phyloP scores from a whole-genome alignment of 2,329 filamentous ascomycete species.

The Pyricularia sp. region DNA sequence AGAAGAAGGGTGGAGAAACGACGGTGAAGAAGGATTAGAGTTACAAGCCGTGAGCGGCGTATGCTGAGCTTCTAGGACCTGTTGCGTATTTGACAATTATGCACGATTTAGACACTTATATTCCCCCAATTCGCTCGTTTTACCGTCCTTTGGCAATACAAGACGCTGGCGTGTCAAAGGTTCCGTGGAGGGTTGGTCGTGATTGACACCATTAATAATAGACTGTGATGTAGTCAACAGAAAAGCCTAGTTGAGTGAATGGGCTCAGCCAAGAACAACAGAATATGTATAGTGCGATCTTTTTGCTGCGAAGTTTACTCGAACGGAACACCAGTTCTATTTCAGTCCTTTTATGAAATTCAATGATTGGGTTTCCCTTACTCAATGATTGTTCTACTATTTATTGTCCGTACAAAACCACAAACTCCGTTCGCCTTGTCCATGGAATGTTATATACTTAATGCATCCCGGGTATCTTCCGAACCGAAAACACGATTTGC shows the following conservation, averaged over 20 bases:
- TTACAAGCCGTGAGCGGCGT: background rate
- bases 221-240: background rate
- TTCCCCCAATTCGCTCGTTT: background rate
- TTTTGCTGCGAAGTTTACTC: background rate
- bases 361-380: background rate
- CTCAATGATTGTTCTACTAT: background rate
- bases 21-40: slow-evolving; percentile 3
- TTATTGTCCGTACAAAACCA: background rate
- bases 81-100: background rate
- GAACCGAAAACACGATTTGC: background rate
- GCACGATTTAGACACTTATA: background rate
- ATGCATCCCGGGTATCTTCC: slow-evolving; percentile 1
- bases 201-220: background rate
- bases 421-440: background rate
- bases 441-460: background rate
- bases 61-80: background rate
- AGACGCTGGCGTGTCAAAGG: background rate
- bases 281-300: background rate
- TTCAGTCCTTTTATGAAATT: background rate
- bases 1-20: slow-evolving; percentile 9
- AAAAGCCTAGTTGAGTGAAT: background rate
- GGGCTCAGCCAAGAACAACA: background rate
- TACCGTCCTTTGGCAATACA: background rate
- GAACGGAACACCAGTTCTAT: background rate
- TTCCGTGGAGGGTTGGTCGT: background rate